Evolutionary conservation across 192 early-diverging fungal species (phyloP).

Genomic region (Podila verticillata): DNA sequence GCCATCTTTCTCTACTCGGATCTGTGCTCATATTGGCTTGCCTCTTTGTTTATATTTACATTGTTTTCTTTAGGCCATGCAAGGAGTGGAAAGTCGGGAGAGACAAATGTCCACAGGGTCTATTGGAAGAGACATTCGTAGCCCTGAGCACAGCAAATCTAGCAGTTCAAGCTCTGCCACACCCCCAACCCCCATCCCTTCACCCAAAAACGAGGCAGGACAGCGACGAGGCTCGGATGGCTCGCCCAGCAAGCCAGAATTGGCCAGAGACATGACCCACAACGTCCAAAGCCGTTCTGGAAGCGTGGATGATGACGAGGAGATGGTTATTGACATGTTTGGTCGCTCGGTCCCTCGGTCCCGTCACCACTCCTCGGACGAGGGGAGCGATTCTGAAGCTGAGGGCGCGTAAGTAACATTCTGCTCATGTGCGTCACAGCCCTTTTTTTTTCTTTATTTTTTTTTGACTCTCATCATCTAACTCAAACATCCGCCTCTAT

Average conservation of each 20-base stretch:
- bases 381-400: conserved; percentile 29
- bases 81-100: not conserved
- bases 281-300: conserved; percentile 35
- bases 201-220: conserved; percentile 13
- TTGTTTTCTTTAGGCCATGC: not conserved
- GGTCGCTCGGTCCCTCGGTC: conserved; percentile 47
- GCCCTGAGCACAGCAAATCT: conserved; percentile 1
- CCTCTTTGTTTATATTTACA: conserved; percentile 10
- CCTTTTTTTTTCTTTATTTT: not conserved
- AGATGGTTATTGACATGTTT: conserved; percentile 46
- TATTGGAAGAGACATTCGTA: not conserved
- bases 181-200: conserved; percentile 31
- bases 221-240: conserved; percentile 1
- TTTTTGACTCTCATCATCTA: not conserved
- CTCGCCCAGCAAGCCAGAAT: conserved; percentile 6
- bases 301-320: conserved; percentile 44
- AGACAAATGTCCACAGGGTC: conserved; percentile 19
- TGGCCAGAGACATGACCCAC: conserved; percentile 44
- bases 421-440: not conserved
- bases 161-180: conserved; percentile 19
- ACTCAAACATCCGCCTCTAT: not conserved
- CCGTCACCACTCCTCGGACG: conserved; percentile 39
- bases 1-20: not conserved
- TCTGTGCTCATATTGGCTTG: not conserved
- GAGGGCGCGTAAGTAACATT: conserved; percentile 27